These are phyloP conservation scores for Immersiella caudata DNA, from an alignment of 495 filamentous ascomycete genomes.

Conservation along the genomic window DNA sequence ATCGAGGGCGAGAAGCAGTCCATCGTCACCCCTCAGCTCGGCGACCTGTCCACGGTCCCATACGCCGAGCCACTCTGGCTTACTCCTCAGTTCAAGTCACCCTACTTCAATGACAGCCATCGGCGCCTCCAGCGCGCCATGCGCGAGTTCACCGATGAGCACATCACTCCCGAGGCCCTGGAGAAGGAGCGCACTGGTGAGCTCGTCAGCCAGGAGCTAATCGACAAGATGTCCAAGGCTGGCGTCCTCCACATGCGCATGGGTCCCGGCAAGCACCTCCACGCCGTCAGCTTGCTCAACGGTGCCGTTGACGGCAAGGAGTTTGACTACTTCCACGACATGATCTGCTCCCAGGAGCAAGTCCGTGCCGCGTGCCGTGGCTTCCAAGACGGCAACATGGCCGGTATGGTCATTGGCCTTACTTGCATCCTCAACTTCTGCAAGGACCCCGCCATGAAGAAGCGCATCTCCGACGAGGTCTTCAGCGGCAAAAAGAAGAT, in stretches of 20 bases:
- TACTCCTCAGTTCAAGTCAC: constrained; percentile 74
- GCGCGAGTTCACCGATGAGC: constrained; percentile 71
- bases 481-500: constrained; percentile 84
- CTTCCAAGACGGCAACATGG: constrained; percentile 63
- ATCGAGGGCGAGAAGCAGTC: constrained; percentile 74
- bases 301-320: constrained; percentile 76
- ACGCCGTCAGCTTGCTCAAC: constrained; percentile 66
- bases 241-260: constrained; percentile 81
- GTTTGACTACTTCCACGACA: constrained; percentile 86
- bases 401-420: constrained; percentile 82
- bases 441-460: constrained; percentile 65
- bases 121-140: constrained; percentile 69
- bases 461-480: constrained; percentile 69
- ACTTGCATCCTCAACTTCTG: constrained; percentile 82
- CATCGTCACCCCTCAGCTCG: constrained; percentile 68
- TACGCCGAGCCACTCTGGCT: constrained; percentile 85
- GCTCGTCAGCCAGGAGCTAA: constrained; percentile 74
- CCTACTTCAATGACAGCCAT: constrained; percentile 82
- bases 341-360: constrained; percentile 75
- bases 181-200: constrained; percentile 77
- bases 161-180: constrained; percentile 74
- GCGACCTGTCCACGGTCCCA: constrained; percentile 73
- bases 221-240: constrained; percentile 73
- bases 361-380: constrained; percentile 69
- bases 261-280: constrained; percentile 81